These are phyloP conservation scores for Tuber borchii DNA, from an alignment of 495 filamentous ascomycete species.

Conservation along the genomic window DNA sequence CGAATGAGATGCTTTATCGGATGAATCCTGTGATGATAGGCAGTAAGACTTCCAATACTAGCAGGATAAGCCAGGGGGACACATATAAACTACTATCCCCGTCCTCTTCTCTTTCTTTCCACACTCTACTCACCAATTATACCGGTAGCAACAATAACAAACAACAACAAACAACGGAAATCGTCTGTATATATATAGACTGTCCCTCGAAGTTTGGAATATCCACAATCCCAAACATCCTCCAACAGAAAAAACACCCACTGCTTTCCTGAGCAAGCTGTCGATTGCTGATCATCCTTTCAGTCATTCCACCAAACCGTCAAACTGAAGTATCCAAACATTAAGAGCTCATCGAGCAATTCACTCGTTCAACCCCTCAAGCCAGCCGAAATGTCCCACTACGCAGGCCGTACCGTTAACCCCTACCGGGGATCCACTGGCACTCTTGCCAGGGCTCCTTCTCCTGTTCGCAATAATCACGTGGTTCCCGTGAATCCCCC, in stretches of 20 bases:
- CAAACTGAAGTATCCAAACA: conserved; percentile 4
- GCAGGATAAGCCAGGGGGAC: neutral
- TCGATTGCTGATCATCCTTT: neutral
- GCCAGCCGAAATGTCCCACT: conserved; percentile 21
- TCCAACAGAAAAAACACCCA: neutral
- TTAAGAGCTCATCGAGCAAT: neutral
- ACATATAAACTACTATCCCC: neutral
- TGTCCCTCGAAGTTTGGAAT: neutral
- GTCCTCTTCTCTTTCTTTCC: neutral
- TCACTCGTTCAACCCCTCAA: conserved; percentile 11
- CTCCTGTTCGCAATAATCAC: conserved; percentile 21
- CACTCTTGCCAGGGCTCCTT: conserved; percentile 21
- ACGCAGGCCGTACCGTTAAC: conserved; percentile 17
- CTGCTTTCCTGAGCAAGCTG: neutral
- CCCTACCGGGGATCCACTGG: conserved; percentile 38
- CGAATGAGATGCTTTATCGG: neutral
- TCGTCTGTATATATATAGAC: neutral
- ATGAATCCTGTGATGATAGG: neutral
- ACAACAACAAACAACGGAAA: neutral
- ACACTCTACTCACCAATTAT: neutral
- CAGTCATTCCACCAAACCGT: neutral
- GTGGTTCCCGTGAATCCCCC: conserved; percentile 22
- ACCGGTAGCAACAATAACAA: neutral
- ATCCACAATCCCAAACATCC: conserved; percentile 5
- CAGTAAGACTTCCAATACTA: neutral